phyloP scores from a whole-genome alignment of 2,329 filamentous ascomycete genomes.

The Pseudogymnoascus sp. region DNA sequence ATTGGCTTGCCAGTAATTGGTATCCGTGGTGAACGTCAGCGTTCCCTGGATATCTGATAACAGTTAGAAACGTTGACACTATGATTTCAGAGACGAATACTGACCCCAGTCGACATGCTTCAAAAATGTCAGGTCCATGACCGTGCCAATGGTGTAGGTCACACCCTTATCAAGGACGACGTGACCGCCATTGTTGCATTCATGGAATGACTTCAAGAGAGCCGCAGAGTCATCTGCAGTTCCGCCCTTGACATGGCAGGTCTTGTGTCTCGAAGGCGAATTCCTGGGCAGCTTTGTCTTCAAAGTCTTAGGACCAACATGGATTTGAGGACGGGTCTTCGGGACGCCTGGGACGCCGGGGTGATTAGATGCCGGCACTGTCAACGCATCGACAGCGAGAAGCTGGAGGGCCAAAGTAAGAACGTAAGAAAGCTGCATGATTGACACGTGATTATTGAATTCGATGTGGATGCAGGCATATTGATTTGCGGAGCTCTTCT shows the following conservation, averaged over 20 bases:
- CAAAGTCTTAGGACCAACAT: neutral
- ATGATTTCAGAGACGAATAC: neutral
- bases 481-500: slow-evolving; percentile 1
- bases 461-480: neutral
- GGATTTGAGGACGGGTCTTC: neutral
- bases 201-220: slow-evolving; percentile 45
- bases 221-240: slow-evolving; percentile 30
- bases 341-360: neutral
- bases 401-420: neutral
- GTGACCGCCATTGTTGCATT: slow-evolving; percentile 53
- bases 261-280: neutral
- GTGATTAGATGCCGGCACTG: neutral
- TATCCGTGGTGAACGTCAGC: slow-evolving; percentile 56
- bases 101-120: slow-evolving; percentile 52
- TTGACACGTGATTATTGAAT: neutral
- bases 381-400: neutral
- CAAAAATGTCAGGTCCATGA: slow-evolving; percentile 56
- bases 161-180: slow-evolving; percentile 45
- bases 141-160: slow-evolving; percentile 53
- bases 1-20: slow-evolving; percentile 58
- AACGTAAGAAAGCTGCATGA: neutral
- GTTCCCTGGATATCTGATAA: slow-evolving; percentile 45
- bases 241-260: slow-evolving; percentile 22
- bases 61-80: neutral
- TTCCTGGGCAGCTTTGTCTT: neutral